phyloP scores from a whole-genome alignment of 2,329 filamentous ascomycete genomes.

The Arthrinium phaeospermum region DNA sequence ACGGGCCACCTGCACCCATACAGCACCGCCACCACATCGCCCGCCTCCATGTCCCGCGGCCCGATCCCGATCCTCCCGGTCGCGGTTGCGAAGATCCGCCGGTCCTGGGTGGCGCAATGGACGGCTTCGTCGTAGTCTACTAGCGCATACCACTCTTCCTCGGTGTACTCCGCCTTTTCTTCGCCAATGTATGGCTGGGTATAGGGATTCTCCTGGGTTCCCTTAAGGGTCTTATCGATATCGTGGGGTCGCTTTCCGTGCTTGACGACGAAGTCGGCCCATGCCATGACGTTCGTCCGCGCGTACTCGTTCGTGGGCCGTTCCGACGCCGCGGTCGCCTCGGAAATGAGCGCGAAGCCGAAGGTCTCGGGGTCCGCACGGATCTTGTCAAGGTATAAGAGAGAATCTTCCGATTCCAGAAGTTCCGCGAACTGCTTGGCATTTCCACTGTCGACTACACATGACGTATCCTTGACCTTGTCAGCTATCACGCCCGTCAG shows the following conservation, averaged over 20 bases:
- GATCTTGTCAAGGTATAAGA: background rate
- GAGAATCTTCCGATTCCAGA: background rate
- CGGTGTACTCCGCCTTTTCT: background rate
- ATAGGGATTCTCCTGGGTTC: background rate
- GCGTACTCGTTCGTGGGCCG: background rate
- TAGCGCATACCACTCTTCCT: background rate
- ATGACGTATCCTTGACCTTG: background rate
- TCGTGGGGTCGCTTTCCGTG: background rate
- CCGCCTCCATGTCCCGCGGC: background rate
- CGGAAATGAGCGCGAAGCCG: background rate
- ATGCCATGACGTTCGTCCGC: background rate
- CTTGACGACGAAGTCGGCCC: background rate
- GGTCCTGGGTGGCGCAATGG: background rate
- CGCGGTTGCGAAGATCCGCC: background rate
- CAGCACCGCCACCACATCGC: background rate
- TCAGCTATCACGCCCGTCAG: background rate
- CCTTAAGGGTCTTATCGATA: background rate
- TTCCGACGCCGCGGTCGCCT: background rate
- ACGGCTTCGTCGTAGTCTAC: background rate
- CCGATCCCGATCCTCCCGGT: background rate
- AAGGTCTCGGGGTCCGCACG: background rate
- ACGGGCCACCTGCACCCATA: constrained; percentile 13
- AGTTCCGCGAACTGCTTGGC: background rate
- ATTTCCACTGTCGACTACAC: background rate
- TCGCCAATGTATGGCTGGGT: too few species aligned